Base-by-base conservation (phyloP, 179 eudicot species). In the Beta macrorhiza region DNA sequence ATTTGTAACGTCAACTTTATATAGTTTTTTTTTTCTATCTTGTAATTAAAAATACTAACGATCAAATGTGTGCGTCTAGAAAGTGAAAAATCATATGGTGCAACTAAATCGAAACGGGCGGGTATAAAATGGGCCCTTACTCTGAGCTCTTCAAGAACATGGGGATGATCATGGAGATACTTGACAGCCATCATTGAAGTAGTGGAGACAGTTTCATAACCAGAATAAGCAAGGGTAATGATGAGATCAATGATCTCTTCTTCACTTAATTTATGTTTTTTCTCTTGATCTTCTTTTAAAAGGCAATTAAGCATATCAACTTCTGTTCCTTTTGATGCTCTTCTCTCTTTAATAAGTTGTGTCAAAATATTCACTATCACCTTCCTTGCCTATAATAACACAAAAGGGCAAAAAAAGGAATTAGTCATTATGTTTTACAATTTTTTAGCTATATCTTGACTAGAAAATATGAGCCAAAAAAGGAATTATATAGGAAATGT, bases 171-270 rank as follows among this genome's bases (percentile, higher is more conserved):
- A 87, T 94, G 98, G 53, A 96, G 99, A 82, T 94, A 96, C 86
- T 96, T 96, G 76, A 94, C 93, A 82, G 98, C 97, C 99, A 96
- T 94, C 99, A 96, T 96, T 32, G 98, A 92, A 86, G 99, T 96
- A 45, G 99, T 96, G 22, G 98, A 94, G 78, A 96, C 97, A 72
- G 99, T 96, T 85, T 96, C 99, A 68, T 96, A 96, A 25, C 99
- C 99, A 73, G 99, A 96, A 75, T 96, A 96, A 83, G 92, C 87
- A 75, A 96, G 89, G 5, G 99, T 96, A 77, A 96, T 96, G 77
- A 96, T 94, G 73, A 91, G 90, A 90, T 96, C 99, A 82, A 96
- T 92, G 75, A 96, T 91, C 87, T 96, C 98, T 78, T 94, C 98
- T 82, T 96, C 98, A 78, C 51, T 89, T 81, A 87, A 29, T 80